Conservation (phyloP, 441 rosid genomes). For the Melastoma candidum region DNA sequence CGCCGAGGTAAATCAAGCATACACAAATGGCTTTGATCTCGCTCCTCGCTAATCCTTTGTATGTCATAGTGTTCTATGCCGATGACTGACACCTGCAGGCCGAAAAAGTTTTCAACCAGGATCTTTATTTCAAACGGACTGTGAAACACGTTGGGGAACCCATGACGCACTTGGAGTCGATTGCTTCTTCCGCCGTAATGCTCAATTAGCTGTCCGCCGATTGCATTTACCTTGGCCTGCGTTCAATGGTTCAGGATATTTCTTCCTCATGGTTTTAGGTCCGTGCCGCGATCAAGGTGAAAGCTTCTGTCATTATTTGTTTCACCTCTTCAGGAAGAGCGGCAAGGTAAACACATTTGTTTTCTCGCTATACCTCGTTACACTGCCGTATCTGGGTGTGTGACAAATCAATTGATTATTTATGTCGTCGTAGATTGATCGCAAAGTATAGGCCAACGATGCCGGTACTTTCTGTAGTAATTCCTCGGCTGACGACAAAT, state of each 20-base stretch:
- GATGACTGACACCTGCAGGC: slow-evolving; percentile 24
- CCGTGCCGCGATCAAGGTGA: slow-evolving; percentile 62
- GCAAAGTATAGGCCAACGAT: slow-evolving; percentile 65
- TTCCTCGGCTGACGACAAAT: slow-evolving; percentile 55
- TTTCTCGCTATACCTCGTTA: neutral
- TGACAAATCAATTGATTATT: neutral
- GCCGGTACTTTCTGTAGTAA: slow-evolving; percentile 64
- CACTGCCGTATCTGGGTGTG: too few species aligned
- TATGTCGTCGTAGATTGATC: slow-evolving; percentile 31
- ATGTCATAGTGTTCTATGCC: neutral
- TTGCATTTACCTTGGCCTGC: neutral
- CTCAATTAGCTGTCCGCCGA: neutral
- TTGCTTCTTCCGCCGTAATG: slow-evolving; percentile 40
- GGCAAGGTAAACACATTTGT: slow-evolving; percentile 33
- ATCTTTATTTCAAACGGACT: slow-evolving; percentile 33
- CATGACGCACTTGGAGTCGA: slow-evolving; percentile 41
- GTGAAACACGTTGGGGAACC: slow-evolving; percentile 41
- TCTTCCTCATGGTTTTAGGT: slow-evolving; percentile 24
- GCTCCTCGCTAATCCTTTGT: neutral
- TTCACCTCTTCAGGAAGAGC: slow-evolving; percentile 70
- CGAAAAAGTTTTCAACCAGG: slow-evolving; percentile 42
- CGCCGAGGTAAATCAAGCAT: slow-evolving; percentile 29
- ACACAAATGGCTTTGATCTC: neutral
- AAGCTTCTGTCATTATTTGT: slow-evolving; percentile 57
- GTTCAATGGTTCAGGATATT: neutral